A percentile compares a stretch with the other conserved stretches of the same genome.
These are phyloP conservation scores for Aureobasidium sp. DNA, from an alignment of 2,329 filamentous ascomycete genomes.

Conservation along the genomic window DNA sequence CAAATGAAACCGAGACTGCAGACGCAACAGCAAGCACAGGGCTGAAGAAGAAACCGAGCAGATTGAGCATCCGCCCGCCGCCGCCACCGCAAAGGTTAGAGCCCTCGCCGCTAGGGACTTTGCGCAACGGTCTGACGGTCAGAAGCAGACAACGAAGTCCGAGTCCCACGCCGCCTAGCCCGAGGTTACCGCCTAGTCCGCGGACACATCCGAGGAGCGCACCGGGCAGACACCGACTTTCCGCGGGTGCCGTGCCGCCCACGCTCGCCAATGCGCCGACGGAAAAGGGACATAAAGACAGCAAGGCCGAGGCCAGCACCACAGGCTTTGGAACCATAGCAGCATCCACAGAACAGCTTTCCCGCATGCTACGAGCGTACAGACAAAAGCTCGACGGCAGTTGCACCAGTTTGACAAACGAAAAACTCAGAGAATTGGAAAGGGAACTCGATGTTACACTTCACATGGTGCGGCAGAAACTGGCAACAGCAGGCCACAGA, in stretches of 20 bases:
- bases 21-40: slow-evolving; percentile 40
- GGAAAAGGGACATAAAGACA: neutral
- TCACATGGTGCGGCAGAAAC: slow-evolving; percentile 7
- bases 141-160: slow-evolving; percentile 15
- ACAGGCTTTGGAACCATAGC: slow-evolving; percentile 41
- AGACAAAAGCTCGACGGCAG: slow-evolving; percentile 44
- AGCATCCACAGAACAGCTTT: slow-evolving; percentile 48
- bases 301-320: slow-evolving; percentile 39
- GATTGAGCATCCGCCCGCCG: slow-evolving; percentile 5
- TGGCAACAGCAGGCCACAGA: neutral
- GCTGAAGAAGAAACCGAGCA: slow-evolving; percentile 39
- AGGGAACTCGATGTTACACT: slow-evolving; percentile 45
- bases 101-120: slow-evolving; percentile 30
- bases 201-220: neutral
- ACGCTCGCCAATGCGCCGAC: slow-evolving; percentile 17
- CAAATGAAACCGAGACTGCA: slow-evolving; percentile 31
- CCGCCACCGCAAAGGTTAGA: slow-evolving; percentile 13
- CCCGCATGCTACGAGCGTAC: slow-evolving; percentile 48
- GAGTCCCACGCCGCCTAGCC: slow-evolving; percentile 23
- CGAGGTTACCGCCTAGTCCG: slow-evolving; percentile 27
- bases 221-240: neutral
- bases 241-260: neutral
- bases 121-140: slow-evolving; percentile 30
- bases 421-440: slow-evolving; percentile 46
- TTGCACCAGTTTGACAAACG: slow-evolving; percentile 35